These are phyloP conservation scores for Diplocarpon mali DNA, from an alignment of 2,329 filamentous ascomycete genomes.

Conservation along the genomic window DNA sequence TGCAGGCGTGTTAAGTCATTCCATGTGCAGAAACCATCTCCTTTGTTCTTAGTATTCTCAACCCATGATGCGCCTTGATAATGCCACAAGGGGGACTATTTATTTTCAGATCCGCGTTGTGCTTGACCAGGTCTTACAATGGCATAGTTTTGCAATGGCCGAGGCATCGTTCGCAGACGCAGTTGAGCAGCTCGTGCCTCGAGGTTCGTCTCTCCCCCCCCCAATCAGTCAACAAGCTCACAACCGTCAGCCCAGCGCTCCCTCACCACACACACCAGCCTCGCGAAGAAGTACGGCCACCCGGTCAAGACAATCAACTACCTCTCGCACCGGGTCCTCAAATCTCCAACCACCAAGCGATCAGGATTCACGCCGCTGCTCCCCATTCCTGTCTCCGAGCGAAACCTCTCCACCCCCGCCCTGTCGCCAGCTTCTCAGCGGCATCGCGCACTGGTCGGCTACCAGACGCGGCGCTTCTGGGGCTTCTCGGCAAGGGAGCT, in stretches of 20 bases:
- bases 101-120: neutral
- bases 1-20: too few relatives aligned
- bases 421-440: neutral
- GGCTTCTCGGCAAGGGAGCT: neutral
- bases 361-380: conserved; percentile 4
- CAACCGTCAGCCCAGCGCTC: neutral
- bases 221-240: neutral
- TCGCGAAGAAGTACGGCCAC: conserved; percentile 6
- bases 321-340: conserved; percentile 1
- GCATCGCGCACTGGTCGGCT: neutral
- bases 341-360: neutral
- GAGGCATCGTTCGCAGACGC: neutral
- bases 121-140: neutral
- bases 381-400: neutral
- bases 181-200: neutral
- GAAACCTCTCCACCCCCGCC: neutral
- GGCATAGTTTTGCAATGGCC: neutral
- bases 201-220: neutral
- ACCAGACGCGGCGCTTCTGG: conserved; percentile 1
- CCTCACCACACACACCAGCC: neutral
- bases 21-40: too few relatives aligned
- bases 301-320: neutral
- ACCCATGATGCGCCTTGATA: neutral
- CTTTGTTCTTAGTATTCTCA: too few relatives aligned
- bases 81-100: neutral